phyloP scores from a whole-genome alignment of 768 basidiomycete genomes.

The Tulasnella calospora region DNA sequence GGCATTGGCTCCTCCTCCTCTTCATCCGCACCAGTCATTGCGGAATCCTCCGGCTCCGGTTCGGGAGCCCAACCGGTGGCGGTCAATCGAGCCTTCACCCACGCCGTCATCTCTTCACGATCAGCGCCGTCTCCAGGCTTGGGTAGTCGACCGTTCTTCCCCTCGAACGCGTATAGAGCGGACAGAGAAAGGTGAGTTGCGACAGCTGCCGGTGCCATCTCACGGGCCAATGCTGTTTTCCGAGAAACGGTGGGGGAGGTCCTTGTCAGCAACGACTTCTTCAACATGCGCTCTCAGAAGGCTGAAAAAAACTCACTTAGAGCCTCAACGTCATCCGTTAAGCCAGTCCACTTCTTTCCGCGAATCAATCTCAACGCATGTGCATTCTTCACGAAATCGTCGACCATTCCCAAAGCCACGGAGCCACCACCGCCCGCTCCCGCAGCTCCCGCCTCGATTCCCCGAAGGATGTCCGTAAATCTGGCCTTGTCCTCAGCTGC shows the following conservation, averaged over 20 bases:
- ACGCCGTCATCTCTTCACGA: constrained; percentile 1
- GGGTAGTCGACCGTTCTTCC: constrained; percentile 29
- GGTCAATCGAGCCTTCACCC: constrained; percentile 36
- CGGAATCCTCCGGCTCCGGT: constrained; percentile 39
- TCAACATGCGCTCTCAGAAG: constrained; percentile 45
- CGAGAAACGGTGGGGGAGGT: too few relatives aligned
- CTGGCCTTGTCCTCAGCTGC: constrained; percentile 62
- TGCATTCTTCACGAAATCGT: constrained; percentile 73
- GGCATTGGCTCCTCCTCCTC: constrained; percentile 23
- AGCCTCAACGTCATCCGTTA: constrained; percentile 45
- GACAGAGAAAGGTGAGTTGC: constrained; percentile 71
- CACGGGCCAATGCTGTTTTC: background rate
- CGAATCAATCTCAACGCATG: constrained; percentile 65
- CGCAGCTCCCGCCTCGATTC: constrained; percentile 40
- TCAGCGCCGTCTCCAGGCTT: constrained; percentile 31
- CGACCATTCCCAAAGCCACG: constrained; percentile 32
- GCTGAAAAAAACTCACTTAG: constrained; percentile 44
- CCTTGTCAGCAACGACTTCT: background rate
- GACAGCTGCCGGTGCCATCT: constrained; percentile 29
- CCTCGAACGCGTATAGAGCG: constrained; percentile 45
- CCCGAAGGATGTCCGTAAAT: constrained; percentile 44
- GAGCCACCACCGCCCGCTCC: constrained; percentile 37
- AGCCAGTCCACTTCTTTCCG: constrained; percentile 54
- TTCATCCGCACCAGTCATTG: constrained; percentile 5
- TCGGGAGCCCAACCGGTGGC: constrained; percentile 51